These are phyloP conservation scores for Mycosphaerella sp. DNA, from an alignment of 2,329 filamentous ascomycete species.

Conservation along the genomic window DNA sequence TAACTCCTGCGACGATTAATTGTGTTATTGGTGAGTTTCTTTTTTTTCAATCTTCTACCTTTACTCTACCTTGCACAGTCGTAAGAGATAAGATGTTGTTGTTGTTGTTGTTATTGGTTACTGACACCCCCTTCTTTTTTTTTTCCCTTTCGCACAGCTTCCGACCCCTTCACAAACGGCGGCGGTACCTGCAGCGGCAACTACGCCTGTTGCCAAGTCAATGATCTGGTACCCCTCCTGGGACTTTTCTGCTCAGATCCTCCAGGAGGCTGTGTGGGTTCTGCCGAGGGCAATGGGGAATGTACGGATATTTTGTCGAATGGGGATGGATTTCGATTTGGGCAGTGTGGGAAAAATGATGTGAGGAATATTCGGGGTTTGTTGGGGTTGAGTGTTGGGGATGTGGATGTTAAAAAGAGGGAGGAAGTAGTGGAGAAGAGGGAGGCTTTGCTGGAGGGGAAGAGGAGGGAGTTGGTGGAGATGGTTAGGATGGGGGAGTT, in stretches of 20 bases:
- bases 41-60: no score
- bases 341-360: neutral
- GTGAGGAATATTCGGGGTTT: neutral
- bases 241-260: constrained; percentile 20
- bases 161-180: neutral
- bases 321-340: neutral
- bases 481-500: neutral
- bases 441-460: neutral
- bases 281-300: constrained; percentile 1
- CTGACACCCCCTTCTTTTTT: neutral
- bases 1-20: constrained; percentile 20
- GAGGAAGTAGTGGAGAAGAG: neutral
- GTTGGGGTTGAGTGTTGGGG: neutral
- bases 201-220: constrained; percentile 20
- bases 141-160: neutral
- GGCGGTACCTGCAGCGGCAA: constrained; percentile 12
- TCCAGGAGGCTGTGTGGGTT: constrained; percentile 14
- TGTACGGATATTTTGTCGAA: neutral
- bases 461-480: constrained; percentile 1
- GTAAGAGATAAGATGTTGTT: neutral
- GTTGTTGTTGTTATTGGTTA: no score
- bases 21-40: constrained; percentile 15
- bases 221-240: constrained; percentile 11
- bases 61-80: no score
- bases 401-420: neutral